phyloP scores from a whole-genome alignment of 1,284 basidiomycete species.

The Wallemia ichthyophaga region DNA sequence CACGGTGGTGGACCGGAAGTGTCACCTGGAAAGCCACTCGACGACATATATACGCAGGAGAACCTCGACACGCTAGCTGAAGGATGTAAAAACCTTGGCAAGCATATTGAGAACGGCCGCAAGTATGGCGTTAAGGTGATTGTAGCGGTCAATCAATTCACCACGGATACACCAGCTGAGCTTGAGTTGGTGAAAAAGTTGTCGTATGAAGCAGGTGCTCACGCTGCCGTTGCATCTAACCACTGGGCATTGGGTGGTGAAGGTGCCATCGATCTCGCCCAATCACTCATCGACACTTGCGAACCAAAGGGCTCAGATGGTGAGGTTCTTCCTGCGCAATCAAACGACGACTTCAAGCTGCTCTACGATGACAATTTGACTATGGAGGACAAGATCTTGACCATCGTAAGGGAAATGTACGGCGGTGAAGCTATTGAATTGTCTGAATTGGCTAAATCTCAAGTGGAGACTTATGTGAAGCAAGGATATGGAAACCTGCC shows the following conservation, averaged over 20 bases:
- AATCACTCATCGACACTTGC: constrained; percentile 57
- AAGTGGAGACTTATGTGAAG: constrained; percentile 67
- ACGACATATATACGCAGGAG: constrained; percentile 80
- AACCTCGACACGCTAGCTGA: constrained; percentile 67
- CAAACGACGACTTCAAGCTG: constrained; percentile 39
- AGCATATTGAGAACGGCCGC: constrained; percentile 79
- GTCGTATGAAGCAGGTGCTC: constrained; percentile 59
- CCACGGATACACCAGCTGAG: constrained; percentile 69
- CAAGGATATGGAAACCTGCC: constrained; percentile 58
- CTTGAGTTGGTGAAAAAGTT: constrained; percentile 53
- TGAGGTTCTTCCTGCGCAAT: constrained; percentile 32
- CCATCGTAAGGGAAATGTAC: constrained; percentile 67
- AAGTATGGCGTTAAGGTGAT: constrained; percentile 95
- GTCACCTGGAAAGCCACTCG: constrained; percentile 75
- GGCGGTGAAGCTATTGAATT: constrained; percentile 66
- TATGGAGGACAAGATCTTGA: constrained; percentile 59
- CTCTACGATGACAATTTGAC: constrained; percentile 13
- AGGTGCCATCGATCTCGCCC: constrained; percentile 57
- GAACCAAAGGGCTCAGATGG: constrained; percentile 44
- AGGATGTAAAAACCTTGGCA: constrained; percentile 73
- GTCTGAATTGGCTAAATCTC: constrained; percentile 48
- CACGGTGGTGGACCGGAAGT: constrained; percentile 95
- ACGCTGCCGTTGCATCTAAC: constrained; percentile 79
- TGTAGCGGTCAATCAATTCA: constrained; percentile 81
- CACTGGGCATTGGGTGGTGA: constrained; percentile 87